phyloP scores from a whole-genome alignment of 2,329 filamentous ascomycete genomes.

The Pezizomycotina sp. region DNA sequence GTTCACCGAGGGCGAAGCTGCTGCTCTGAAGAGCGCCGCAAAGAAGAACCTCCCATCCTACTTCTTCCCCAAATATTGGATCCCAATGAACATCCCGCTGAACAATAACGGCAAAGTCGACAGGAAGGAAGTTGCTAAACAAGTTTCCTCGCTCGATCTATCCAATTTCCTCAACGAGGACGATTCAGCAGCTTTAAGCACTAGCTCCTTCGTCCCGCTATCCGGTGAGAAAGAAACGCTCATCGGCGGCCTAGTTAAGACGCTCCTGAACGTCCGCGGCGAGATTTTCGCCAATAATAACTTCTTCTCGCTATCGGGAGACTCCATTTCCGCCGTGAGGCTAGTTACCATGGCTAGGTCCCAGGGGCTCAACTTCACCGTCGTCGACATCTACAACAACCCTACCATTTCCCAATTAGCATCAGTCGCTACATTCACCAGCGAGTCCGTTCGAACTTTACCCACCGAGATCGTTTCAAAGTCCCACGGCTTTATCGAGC shows the following conservation, averaged over 20 bases:
- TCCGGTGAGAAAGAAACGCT: not conserved
- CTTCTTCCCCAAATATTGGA: not conserved
- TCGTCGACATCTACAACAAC: too few relatives aligned
- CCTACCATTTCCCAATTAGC: too few relatives aligned
- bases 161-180: not conserved
- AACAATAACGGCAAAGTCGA: not conserved
- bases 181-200: too few relatives aligned
- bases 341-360: conserved; percentile 31
- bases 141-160: not conserved
- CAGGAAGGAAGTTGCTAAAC: not conserved
- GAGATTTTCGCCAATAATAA: conserved; percentile 22
- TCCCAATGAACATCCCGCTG: not conserved
- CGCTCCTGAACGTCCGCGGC: not conserved
- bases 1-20: not conserved
- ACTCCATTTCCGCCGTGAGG: conserved; percentile 32
- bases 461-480: too few relatives aligned
- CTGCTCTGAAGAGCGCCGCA: not conserved
- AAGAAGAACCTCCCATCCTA: not conserved
- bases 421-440: too few relatives aligned
- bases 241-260: not conserved
- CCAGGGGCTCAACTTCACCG: too few relatives aligned
- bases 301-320: conserved; percentile 31
- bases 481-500: too few relatives aligned
- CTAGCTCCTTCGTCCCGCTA: too few relatives aligned
- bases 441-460: too few relatives aligned